A percentile compares a stretch with the other conserved stretches of the same genome.
phyloP scores from a whole-genome alignment of 116 monocot genomes.

The Iris pallida region DNA sequence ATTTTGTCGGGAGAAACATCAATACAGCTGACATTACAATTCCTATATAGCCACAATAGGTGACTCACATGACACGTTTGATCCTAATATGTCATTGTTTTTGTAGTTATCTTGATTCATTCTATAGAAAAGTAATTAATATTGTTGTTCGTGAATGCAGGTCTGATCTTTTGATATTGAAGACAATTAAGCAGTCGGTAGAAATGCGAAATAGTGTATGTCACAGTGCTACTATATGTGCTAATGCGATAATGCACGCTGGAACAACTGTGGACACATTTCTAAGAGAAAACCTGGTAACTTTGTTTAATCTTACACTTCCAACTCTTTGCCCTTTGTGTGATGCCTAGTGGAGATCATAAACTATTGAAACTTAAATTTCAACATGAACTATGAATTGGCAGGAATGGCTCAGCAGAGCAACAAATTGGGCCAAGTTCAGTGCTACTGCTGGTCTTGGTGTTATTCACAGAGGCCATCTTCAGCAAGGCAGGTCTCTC shows the following conservation, averaged over 20 bases:
- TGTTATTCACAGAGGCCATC: constrained; percentile 95
- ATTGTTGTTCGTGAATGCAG: constrained; percentile 21
- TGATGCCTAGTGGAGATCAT: too few relatives aligned
- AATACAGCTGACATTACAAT: constrained; percentile 89
- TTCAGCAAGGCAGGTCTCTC: constrained; percentile 91
- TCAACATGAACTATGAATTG: neutral
- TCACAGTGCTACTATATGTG: constrained; percentile 97
- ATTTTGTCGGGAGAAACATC: constrained; percentile 91
- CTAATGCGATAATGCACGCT: constrained; percentile 98
- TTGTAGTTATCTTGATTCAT: neutral
- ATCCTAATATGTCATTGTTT: too few relatives aligned
- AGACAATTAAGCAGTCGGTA: constrained; percentile 96
- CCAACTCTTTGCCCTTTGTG: too few relatives aligned
- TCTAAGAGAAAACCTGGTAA: constrained; percentile 93
- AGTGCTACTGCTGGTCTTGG: constrained; percentile 98
- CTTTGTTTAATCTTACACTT: too few relatives aligned
- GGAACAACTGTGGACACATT: constrained; percentile 99
- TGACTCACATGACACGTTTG: constrained; percentile 16
- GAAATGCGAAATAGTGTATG: constrained; percentile 99
- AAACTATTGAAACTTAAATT: too few relatives aligned
- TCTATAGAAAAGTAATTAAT: neutral
- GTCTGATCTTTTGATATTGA: constrained; percentile 91
- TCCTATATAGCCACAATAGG: constrained; percentile 93
- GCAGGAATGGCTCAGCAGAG: constrained; percentile 97
- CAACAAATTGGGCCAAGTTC: constrained; percentile 99